Base-by-base conservation (phyloP, 2,329 filamentous ascomycete species). In the Sclerotinia glacialis region DNA sequence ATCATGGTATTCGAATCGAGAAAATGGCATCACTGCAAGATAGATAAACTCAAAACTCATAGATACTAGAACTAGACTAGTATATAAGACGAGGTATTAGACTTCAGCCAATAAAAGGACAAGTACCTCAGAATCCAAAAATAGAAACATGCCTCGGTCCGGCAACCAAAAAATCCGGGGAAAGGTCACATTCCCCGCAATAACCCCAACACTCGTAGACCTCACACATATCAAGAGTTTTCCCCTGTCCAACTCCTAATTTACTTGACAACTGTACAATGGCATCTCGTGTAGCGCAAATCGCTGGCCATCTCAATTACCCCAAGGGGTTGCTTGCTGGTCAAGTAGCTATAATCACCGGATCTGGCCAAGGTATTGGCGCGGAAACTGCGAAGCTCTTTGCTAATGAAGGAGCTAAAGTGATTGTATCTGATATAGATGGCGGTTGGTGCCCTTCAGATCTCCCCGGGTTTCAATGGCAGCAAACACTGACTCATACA, bases 311-410 rank as follows among this genome's bases (percentile, higher is more conserved):
- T 78, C 85, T 96, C 73, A 93, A 92, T 80, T 94, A 88, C 80
- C 91, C 92, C 47, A 84, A 86, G 75, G 92, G 92, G 67, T 82
- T 96, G 77, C 85, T 96, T 65, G 85, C 85, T 40, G 90, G 89
- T 63, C 92, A 96, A 77, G 86, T 90, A 21, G 92, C 92, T 74
- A 96, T 97, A 77, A 89, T 96, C 77, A 97, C 93, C 2, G 92
- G 92, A 54, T 87, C 88, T 23, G 92, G 91, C 11, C 92, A 96
- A 77, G 93, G 93, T 68, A 96, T 96, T 76, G 93, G 92, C 31
- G 93, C 92, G 37, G 93, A 96, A 79, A 84, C 89, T 42, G 92
- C 92, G 9, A 83, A 88, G 12, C 80, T 96, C 3, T 96, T 96
- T 74, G 92, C 91, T 16, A 94, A 93, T 68, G 92, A 97, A 78